Evolutionary conservation across 2,329 filamentous ascomycete species (phyloP), one percentile per base, ranked within the genome.

Genomic region (Fusarium robinianum): DNA sequence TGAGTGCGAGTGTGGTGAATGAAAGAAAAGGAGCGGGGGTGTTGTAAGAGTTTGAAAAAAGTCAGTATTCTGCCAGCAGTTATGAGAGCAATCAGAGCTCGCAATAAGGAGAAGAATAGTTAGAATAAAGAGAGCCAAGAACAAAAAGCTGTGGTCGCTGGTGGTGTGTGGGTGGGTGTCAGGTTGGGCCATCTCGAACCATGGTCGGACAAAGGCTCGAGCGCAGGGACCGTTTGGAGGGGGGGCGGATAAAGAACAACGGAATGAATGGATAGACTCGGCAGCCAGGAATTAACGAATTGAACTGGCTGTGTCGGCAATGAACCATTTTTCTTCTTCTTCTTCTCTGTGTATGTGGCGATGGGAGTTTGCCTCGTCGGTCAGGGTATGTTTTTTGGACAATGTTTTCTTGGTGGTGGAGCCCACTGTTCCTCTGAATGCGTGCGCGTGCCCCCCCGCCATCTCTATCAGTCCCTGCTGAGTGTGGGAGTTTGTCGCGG

Each of bases 121-220:
- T n/a, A n/a, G n/a, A n/a, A n/a, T n/a, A n/a, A 32, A 30, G 34
- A 46, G 34, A 11, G 29, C 40, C 45, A 46, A 44, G 42, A 38
- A 29, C 37, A 49, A 33, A 32, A 44, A 46, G 33, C 29, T 36
- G n/a, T 26, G 51, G 39, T 21, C 23, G 30, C 7, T 19, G 26
- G 29, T 27, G n/a, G 25, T 14, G 25, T 35, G 24, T 23, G 39
- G 31, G 35, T 35, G 49, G 39, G 8, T 19, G 15, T 30, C 44
- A 41, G 45, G 15, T 48, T 51, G 51, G 31, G 24, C 36, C 38
- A 35, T 26, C 15, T 34, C 29, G 21, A 39, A 27, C 50, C 48
- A 47, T 39, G 46, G 54, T 58, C 43, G 54, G 46, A 60, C 58
- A 61, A 57, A 55, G 58, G 46, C 42, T 51, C 32, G 44, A 29